Evolutionary conservation across 169 alveolate genomes (phyloP).

Genomic region (Blepharisma undulans): DNA sequence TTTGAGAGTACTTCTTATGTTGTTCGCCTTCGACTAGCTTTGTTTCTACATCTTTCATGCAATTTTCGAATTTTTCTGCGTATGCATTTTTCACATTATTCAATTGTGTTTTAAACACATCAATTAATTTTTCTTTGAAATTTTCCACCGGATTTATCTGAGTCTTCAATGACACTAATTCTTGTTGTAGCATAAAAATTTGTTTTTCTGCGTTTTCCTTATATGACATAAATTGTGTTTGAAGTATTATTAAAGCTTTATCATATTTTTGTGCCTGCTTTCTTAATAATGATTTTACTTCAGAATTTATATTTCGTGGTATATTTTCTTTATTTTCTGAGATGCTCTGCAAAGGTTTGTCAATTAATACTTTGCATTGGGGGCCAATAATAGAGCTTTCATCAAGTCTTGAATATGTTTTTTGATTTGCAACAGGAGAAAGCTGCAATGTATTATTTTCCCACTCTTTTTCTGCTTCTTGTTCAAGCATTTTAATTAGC

Average conservation of each 20-base stretch:
- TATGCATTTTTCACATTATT: background rate
- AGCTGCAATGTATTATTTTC: background rate
- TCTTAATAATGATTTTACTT: background rate
- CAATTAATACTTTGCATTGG: conserved; percentile 3
- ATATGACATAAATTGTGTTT: conserved; percentile 1
- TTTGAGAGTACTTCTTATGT: background rate
- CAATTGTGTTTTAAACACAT: conserved; percentile 1
- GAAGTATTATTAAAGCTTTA: conserved; percentile 13
- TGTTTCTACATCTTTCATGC: background rate
- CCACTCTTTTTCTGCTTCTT: conserved; percentile 10
- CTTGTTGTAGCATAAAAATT: background rate
- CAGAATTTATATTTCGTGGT: background rate
- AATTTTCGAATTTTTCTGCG: background rate
- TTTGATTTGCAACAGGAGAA: background rate
- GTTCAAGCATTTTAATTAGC: conserved; percentile 5
- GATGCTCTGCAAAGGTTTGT: background rate
- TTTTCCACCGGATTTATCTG: background rate
- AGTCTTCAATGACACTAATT: background rate
- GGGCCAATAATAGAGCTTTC: conserved; percentile 27
- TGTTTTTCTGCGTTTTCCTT: conserved; percentile 17
- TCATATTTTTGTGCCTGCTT: conserved; percentile 33
- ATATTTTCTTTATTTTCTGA: background rate
- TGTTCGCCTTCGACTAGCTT: background rate
- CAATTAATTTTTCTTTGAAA: background rate
- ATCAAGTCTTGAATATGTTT: conserved; percentile 11